A percentile compares a stretch with the other conserved stretches of the same genome.
phyloP scores from a whole-genome alignment of 257 asterid species.

The Scutellaria galericulata region DNA sequence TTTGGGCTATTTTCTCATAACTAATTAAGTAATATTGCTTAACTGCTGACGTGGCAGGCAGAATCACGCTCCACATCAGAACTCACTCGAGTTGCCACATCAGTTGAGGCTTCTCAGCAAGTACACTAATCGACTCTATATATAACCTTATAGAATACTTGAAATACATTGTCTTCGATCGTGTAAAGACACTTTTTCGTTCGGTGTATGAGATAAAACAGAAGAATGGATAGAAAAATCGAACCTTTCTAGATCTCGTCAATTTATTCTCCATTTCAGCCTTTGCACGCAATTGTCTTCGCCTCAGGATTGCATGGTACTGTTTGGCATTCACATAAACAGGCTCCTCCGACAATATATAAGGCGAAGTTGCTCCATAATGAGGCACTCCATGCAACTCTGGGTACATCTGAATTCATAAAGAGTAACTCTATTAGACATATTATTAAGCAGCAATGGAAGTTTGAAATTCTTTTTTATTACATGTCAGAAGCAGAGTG shows the following conservation, averaged over 20 bases:
- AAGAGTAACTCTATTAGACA: background rate
- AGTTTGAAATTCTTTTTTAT: background rate
- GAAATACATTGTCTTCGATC: no score
- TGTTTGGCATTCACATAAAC: constrained; percentile 74
- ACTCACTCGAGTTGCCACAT: no score
- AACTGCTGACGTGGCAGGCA: no score
- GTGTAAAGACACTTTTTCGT: background rate
- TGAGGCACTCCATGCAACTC: constrained; percentile 38
- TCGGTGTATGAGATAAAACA: background rate
- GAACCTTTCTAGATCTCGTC: constrained; percentile 58
- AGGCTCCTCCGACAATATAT: constrained; percentile 50
- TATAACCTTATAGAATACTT: no score
- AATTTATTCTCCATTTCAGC: constrained; percentile 66
- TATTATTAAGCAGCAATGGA: background rate
- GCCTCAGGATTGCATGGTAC: constrained; percentile 58
- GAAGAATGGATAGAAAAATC: background rate
- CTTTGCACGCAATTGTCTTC: constrained; percentile 68
- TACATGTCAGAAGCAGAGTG: background rate
- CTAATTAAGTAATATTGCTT: no score
- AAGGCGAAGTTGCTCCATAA: constrained; percentile 35
- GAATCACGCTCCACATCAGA: no score
- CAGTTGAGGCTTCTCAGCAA: no score
- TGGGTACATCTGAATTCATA: constrained; percentile 39
- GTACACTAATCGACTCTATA: no score
- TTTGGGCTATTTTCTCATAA: no score